A percentile compares a stretch with the other conserved stretches of the same genome.
These are phyloP conservation scores for Curvularia sp. DNA, from an alignment of 2,329 filamentous ascomycete species.

Conservation along the genomic window DNA sequence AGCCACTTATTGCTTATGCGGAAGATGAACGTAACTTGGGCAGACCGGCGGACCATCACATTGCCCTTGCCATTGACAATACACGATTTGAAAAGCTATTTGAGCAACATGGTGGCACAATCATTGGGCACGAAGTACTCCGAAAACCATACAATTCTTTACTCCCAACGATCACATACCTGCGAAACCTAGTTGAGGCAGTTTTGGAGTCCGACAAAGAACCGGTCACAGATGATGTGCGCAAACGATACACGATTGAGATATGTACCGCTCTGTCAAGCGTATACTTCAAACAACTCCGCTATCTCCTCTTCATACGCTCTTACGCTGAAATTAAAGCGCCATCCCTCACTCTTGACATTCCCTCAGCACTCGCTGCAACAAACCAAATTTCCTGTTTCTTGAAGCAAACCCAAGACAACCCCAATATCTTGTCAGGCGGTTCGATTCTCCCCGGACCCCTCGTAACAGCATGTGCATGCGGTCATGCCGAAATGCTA, in stretches of 20 bases:
- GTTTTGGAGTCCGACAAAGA: not conserved
- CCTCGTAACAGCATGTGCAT: not conserved
- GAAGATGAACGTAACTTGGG: not conserved
- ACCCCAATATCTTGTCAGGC: not conserved
- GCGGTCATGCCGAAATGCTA: not conserved
- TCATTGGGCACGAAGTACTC: slow-evolving; percentile 3
- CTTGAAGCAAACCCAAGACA: not conserved
- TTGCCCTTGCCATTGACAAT: not conserved
- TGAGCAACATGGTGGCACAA: slow-evolving; percentile 6
- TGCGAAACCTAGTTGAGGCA: not conserved
- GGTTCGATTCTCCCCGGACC: not conserved
- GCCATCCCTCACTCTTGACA: not conserved
- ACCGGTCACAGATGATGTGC: not conserved
- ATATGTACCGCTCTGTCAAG: slow-evolving; percentile 8
- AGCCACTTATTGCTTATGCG: slow-evolving; percentile 4
- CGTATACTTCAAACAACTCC: slow-evolving; percentile 1
- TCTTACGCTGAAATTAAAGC: not conserved
- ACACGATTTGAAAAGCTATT: slow-evolving; percentile 10
- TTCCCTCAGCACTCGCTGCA: not conserved
- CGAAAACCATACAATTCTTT: not conserved
- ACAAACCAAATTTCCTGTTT: not conserved
- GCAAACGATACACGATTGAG: slow-evolving; percentile 5
- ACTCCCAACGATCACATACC: not conserved
- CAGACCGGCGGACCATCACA: not conserved
- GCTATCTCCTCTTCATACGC: not conserved